Evolutionary conservation across 2,329 filamentous ascomycete species (phyloP).

Genomic region (Diaporthe batatas): DNA sequence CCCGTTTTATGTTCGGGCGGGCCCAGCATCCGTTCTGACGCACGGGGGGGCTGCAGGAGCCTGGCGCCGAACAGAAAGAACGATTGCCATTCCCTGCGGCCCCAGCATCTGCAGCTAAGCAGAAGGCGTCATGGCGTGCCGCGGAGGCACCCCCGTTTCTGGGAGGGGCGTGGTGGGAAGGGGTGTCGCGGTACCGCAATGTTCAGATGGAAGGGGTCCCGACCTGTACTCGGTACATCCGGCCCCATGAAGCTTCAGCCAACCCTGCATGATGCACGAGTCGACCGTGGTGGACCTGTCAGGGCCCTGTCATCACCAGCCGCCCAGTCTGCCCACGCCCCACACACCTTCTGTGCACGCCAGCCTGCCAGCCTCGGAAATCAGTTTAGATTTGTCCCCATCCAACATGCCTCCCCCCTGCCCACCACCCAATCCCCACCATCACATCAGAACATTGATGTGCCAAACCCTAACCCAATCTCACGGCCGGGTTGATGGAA

Average conservation of each 20-base stretch:
- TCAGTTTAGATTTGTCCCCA: constrained; percentile 31
- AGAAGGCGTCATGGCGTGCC: constrained; percentile 42
- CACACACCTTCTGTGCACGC: constrained; percentile 24
- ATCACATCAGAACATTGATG: not conserved
- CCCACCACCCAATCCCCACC: not conserved
- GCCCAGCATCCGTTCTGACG: constrained; percentile 37
- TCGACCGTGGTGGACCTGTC: constrained; percentile 40
- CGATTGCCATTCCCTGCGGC: constrained; percentile 40
- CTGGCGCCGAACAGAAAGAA: constrained; percentile 32
- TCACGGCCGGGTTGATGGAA: constrained; percentile 10
- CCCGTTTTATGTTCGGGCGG: constrained; percentile 36
- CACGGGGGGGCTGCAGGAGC: constrained; percentile 36
- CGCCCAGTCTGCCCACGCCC: constrained; percentile 33
- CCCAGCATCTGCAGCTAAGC: constrained; percentile 43
- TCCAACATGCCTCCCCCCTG: constrained; percentile 7
- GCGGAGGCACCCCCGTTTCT: constrained; percentile 40
- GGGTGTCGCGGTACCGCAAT: constrained; percentile 34
- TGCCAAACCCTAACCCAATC: constrained; percentile 42
- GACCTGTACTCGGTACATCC: constrained; percentile 38
- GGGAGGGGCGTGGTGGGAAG: constrained; percentile 36
- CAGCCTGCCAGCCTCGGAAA: constrained; percentile 34
- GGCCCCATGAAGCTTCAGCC: constrained; percentile 34
- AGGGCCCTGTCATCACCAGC: constrained; percentile 42
- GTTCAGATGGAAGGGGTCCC: constrained; percentile 32
- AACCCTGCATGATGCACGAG: constrained; percentile 43